Evolutionary conservation across 257 asterid genomes (phyloP).

Genomic region (Anisodus acutangulus): DNA sequence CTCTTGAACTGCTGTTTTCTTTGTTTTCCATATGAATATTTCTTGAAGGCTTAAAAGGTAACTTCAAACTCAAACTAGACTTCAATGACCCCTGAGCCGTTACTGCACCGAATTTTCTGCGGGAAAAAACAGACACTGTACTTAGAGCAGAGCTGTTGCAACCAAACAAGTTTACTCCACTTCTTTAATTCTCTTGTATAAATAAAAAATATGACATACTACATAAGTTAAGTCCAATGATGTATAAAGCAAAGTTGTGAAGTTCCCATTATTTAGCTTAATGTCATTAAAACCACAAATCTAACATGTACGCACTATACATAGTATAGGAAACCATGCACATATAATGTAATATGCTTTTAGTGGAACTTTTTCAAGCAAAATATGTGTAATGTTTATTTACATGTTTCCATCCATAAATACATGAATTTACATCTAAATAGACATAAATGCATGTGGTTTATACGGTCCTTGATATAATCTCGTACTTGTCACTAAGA

Average conservation of each 20-base stretch:
- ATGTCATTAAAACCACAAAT: neutral
- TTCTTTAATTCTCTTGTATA: neutral
- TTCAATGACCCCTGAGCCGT: conserved; percentile 35
- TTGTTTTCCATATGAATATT: conserved; percentile 66
- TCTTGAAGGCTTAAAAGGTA: conserved; percentile 50
- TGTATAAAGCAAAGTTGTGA: neutral
- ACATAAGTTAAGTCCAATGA: neutral
- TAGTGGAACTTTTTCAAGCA: neutral
- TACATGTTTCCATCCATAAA: neutral
- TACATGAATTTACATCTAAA: neutral
- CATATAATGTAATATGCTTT: neutral
- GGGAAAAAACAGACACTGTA: neutral
- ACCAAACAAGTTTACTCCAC: neutral
- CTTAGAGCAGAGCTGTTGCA: neutral
- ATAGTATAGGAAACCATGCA: neutral
- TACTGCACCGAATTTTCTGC: conserved; percentile 19
- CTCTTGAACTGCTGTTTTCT: conserved; percentile 54
- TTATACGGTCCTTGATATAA: neutral
- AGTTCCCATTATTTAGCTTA: neutral
- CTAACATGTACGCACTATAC: neutral
- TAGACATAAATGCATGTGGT: neutral
- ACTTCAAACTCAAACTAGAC: conserved; percentile 40
- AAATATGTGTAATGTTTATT: neutral
- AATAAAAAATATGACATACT: neutral
- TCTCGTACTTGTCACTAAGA: neutral